phyloP scores from a whole-genome alignment of 2,329 filamentous ascomycete genomes.

The Exophiala calicioides region DNA sequence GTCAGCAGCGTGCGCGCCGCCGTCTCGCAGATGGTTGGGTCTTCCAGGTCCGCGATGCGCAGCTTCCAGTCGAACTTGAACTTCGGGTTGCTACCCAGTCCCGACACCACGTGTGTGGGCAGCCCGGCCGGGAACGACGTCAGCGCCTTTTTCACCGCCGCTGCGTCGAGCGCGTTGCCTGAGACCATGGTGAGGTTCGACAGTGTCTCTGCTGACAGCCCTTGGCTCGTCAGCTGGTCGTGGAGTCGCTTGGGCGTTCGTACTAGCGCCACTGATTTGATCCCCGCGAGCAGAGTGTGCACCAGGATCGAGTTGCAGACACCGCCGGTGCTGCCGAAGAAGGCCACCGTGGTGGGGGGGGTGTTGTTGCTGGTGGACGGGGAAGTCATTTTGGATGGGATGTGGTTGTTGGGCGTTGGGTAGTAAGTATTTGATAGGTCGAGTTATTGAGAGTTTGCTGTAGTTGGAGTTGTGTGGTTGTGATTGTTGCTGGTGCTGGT shows the following conservation, averaged over 20 bases:
- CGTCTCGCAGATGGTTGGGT: conserved; percentile 39
- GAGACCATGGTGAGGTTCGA: conserved; percentile 49
- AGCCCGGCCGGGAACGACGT: conserved; percentile 32
- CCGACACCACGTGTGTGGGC: conserved; percentile 48
- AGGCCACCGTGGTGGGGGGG: conserved; percentile 43
- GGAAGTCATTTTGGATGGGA: conserved; percentile 8
- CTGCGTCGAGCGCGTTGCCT: conserved; percentile 49
- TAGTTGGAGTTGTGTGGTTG: neutral
- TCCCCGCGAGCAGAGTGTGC: conserved; percentile 46
- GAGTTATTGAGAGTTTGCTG: neutral
- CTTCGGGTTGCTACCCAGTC: conserved; percentile 43
- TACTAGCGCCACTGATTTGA: conserved; percentile 48
- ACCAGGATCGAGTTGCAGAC: conserved; percentile 48
- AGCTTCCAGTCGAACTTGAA: conserved; percentile 33
- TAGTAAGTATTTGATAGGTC: neutral
- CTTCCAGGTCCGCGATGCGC: conserved; percentile 36
- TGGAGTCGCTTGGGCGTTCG: conserved; percentile 54
- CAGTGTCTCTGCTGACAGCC: conserved; percentile 40
- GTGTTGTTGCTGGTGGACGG: conserved; percentile 12
- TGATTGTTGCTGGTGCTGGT: neutral
- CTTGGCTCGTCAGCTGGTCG: conserved; percentile 42
- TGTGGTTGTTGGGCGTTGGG: neutral
- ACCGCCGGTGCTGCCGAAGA: conserved; percentile 57
- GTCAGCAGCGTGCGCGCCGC: conserved; percentile 34
- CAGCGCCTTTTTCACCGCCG: conserved; percentile 44